Evolutionary conservation across 495 filamentous ascomycete species (phyloP).

Genomic region (Xylaria palmicola): DNA sequence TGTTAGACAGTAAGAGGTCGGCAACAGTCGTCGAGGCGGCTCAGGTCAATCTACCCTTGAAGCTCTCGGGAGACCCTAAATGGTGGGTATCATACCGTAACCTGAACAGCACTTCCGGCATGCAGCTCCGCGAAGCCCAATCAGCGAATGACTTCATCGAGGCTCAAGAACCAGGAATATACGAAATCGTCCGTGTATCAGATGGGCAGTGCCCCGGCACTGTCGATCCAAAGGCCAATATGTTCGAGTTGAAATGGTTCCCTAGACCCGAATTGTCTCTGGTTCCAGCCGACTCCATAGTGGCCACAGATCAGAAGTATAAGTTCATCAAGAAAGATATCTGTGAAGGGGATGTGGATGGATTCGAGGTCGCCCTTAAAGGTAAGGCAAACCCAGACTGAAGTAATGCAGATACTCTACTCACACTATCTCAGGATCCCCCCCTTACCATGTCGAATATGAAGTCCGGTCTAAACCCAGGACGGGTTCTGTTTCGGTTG

Average conservation of each 20-base stretch:
- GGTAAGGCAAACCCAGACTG: conserved; percentile 48
- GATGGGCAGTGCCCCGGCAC: conserved; percentile 79
- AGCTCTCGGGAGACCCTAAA: conserved; percentile 77
- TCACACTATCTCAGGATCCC: conserved; percentile 49
- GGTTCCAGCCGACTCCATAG: conserved; percentile 59
- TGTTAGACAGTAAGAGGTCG: conserved; percentile 71
- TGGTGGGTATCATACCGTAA: conserved; percentile 80
- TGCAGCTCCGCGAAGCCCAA: conserved; percentile 51
- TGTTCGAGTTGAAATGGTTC: conserved; percentile 81
- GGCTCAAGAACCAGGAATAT: conserved; percentile 66
- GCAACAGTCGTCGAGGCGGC: conserved; percentile 74
- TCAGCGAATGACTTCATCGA: conserved; percentile 69
- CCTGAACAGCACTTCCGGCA: conserved; percentile 44
- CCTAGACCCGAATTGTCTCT: conserved; percentile 71
- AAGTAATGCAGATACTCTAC: not conserved
- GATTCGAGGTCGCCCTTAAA: conserved; percentile 72
- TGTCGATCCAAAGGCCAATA: conserved; percentile 67
- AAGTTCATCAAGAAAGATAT: conserved; percentile 72
- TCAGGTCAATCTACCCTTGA: conserved; percentile 70
- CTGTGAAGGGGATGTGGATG: conserved; percentile 91
- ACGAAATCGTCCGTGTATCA: conserved; percentile 71
- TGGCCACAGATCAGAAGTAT: conserved; percentile 36
- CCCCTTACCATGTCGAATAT: conserved; percentile 84
- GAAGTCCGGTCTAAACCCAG: conserved; percentile 66
- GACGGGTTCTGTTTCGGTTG: conserved; percentile 59